phyloP scores from a whole-genome alignment of 345 rosid genomes.

The Hibiscus mutabilis region DNA sequence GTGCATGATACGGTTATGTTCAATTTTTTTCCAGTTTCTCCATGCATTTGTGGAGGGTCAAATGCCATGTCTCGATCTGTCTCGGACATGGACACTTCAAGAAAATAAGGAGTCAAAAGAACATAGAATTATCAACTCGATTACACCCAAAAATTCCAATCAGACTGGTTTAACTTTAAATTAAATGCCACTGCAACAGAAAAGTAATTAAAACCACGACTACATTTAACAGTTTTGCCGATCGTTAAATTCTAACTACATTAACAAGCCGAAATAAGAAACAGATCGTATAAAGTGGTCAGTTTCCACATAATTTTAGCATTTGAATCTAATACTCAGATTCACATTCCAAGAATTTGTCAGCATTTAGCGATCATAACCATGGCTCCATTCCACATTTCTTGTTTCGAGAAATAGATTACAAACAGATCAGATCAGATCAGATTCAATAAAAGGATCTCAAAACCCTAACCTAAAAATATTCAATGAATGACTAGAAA shows the following conservation, averaged over 20 bases:
- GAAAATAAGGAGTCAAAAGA: neutral
- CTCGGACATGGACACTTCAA: neutral
- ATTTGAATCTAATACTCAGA: neutral
- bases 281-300: neutral
- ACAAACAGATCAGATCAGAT: neutral
- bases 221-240: neutral
- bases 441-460: neutral
- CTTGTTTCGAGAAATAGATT: neutral
- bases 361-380: neutral
- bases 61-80: neutral
- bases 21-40: too few relatives aligned
- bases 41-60: neutral
- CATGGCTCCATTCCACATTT: neutral
- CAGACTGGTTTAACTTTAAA: neutral
- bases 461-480: slow-evolving; percentile 1
- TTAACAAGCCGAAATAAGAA: neutral
- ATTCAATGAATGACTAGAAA: neutral
- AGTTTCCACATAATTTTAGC: neutral
- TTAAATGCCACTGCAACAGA: neutral
- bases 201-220: neutral
- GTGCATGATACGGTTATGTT: neutral
- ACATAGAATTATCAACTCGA: neutral
- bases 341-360: neutral
- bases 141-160: neutral
- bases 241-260: neutral